A percentile compares a stretch with the other conserved stretches of the same genome.
These are phyloP conservation scores for Monilinia aucupariae DNA, from an alignment of 2,329 filamentous ascomycete genomes.

Conservation along the genomic window DNA sequence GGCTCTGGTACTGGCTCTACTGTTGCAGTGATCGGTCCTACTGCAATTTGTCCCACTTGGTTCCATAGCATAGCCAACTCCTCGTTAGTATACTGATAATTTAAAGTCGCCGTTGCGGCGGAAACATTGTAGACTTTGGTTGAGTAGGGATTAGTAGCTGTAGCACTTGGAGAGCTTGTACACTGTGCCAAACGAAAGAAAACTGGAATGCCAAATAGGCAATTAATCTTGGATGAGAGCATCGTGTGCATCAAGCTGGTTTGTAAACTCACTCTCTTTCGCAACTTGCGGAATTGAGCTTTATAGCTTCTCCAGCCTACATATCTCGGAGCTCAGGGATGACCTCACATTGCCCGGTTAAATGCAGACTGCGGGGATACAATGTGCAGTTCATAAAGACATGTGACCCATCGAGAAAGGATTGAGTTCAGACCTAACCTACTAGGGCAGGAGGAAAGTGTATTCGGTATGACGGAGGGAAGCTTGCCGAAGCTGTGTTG, in stretches of 20 bases:
- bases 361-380: slow-evolving; percentile 9
- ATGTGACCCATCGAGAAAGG: neutral
- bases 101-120: slow-evolving; percentile 40
- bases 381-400: neutral
- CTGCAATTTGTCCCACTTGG: slow-evolving; percentile 40
- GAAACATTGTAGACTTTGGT: slow-evolving; percentile 38
- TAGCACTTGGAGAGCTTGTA: neutral
- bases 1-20: slow-evolving; percentile 41
- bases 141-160: slow-evolving; percentile 18
- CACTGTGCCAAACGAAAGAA: slow-evolving; percentile 2
- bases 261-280: neutral
- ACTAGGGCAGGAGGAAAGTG: neutral
- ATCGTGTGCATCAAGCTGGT: slow-evolving; percentile 2
- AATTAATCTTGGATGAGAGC: slow-evolving; percentile 9
- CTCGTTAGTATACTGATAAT: slow-evolving; percentile 44
- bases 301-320: slow-evolving; percentile 12
- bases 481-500: neutral
- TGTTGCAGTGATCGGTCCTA: slow-evolving; percentile 40
- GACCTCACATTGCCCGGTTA: slow-evolving; percentile 13
- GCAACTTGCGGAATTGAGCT: neutral
- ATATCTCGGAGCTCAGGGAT: neutral
- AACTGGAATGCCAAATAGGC: slow-evolving; percentile 5
- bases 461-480: slow-evolving; percentile 13
- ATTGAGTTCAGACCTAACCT: neutral
- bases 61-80: slow-evolving; percentile 43